Percentiles rank a stretch among this genome's conserved stretches.
These are phyloP conservation scores for Scenedesmus sp. DNA, from an alignment of 163 green algal genomes.

Conservation along the genomic window DNA sequence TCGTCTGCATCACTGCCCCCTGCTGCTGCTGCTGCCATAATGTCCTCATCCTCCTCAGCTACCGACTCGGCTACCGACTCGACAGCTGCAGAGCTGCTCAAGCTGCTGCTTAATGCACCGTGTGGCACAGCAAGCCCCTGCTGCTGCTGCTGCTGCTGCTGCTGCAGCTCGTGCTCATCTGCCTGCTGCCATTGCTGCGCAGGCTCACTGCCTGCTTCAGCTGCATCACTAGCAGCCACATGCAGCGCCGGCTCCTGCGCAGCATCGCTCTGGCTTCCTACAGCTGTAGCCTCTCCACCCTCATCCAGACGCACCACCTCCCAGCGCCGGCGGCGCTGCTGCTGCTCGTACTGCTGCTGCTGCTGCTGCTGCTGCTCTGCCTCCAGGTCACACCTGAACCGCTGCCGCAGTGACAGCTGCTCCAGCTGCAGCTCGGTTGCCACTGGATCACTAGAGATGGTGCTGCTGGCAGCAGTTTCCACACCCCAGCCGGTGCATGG, in stretches of 20 bases:
- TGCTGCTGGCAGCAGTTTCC: not conserved
- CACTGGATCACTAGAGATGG: not conserved
- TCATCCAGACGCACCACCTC: not conserved
- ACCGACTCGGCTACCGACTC: not conserved
- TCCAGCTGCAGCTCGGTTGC: not conserved
- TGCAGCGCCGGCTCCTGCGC: not conserved
- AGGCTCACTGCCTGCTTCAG: not conserved
- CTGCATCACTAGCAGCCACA: not conserved
- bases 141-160: conserved; percentile 21
- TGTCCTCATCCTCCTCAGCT: not conserved
- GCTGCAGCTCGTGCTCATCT: not conserved
- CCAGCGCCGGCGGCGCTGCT: not conserved
- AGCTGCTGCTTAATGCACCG: not conserved
- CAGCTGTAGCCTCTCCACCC: not conserved
- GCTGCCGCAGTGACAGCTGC: not conserved
- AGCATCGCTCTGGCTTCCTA: not conserved
- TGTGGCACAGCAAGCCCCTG: not conserved
- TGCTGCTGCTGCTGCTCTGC: not conserved
- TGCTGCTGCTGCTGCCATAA: not conserved
- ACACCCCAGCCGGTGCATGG: not conserved
- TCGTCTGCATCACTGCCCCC: not conserved
- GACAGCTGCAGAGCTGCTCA: not conserved
- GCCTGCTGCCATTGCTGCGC: not conserved
- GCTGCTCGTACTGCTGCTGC: not conserved
- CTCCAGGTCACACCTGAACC: not conserved